Percentiles rank a stretch among this genome's conserved stretches.
Evolutionary conservation across 768 basidiomycete genomes (phyloP).

Genomic region (Lactarius akahatsu): DNA sequence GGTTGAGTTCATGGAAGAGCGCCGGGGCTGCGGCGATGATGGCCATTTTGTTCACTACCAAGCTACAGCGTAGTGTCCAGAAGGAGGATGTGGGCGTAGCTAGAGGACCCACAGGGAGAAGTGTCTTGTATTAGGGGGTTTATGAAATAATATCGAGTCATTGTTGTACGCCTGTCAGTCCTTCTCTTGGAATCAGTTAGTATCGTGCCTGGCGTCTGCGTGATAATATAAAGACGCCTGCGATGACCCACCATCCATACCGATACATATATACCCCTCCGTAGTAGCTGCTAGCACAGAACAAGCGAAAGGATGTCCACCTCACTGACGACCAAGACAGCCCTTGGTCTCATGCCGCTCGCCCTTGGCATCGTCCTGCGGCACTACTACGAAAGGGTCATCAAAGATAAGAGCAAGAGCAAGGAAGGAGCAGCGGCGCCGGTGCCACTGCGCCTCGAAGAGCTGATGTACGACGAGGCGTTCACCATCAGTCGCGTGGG

Average conservation of each 20-base stretch:
- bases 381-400: background rate
- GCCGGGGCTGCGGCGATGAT: background rate
- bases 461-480: slow-evolving; percentile 3
- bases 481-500: background rate
- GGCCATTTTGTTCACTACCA: background rate
- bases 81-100: background rate
- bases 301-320: background rate
- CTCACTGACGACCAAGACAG: background rate
- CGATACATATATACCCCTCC: background rate
- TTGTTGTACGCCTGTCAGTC: no score
- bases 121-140: no score
- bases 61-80: background rate
- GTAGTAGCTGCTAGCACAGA: no score
- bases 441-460: background rate
- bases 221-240: background rate
- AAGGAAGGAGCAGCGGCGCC: background rate
- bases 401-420: background rate
- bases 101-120: background rate
- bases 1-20: background rate
- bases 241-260: background rate
- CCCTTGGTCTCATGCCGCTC: background rate
- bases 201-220: no score
- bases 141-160: no score
- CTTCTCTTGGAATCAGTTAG: no score
- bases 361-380: background rate